phyloP scores from a whole-genome alignment of 2,329 filamentous ascomycete species.

The Colletotrichum noveboracense region DNA sequence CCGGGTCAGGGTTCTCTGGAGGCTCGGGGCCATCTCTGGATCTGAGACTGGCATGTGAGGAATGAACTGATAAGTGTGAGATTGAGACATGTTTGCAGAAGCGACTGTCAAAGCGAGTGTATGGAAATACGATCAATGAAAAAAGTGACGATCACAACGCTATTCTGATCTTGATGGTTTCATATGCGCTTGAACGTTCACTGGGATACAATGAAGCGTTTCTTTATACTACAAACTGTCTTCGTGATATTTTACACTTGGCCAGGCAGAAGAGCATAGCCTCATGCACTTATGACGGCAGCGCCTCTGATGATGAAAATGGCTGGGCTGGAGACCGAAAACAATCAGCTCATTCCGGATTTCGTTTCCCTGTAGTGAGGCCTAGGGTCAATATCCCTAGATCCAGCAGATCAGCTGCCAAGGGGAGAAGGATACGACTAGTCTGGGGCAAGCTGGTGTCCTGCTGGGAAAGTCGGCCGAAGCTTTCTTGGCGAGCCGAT shows the following conservation, averaged over 20 bases:
- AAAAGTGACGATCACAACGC: neutral
- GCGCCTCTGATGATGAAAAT: neutral
- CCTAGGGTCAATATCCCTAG: neutral
- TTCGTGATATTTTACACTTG: neutral
- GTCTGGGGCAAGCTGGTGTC: neutral
- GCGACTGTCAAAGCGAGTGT: conserved; percentile 11
- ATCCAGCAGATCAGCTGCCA: neutral
- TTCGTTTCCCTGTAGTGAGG: neutral
- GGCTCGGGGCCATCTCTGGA: neutral
- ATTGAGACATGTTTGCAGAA: neutral
- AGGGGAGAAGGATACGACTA: neutral
- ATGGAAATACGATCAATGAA: neutral
- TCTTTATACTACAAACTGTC: neutral
- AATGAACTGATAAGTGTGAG: neutral
- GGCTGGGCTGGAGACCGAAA: neutral
- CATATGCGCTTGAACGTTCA: neutral
- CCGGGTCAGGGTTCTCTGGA: conserved; percentile 2
- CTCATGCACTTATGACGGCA: neutral
- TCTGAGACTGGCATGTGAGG: conserved; percentile 13
- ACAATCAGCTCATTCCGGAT: neutral
- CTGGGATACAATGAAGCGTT: neutral
- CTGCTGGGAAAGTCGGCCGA: conserved; percentile 2
- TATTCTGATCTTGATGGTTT: neutral
- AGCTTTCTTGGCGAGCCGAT: conserved; percentile 19
- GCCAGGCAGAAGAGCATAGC: neutral